A percentile compares a stretch with the other conserved stretches of the same genome.
phyloP scores from a whole-genome alignment of 306 rosid genomes.

The Dryas alaskensis region DNA sequence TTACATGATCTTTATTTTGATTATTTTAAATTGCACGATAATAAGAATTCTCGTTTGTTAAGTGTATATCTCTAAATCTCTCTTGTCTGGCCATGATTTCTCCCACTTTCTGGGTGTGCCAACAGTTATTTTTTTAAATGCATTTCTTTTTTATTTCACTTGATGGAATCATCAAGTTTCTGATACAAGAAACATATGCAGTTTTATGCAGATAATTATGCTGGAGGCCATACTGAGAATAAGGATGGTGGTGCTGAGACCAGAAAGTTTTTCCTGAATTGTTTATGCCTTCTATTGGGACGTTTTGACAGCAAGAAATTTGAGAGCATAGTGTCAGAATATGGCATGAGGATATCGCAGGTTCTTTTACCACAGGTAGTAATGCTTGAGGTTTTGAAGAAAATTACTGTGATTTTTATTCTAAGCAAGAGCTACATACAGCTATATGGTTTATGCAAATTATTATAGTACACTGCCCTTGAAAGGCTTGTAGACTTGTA shows the following conservation, averaged over 20 bases:
- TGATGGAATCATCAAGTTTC: constrained; percentile 31
- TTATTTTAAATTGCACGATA: neutral
- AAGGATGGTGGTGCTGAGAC: constrained; percentile 70
- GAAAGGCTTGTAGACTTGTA: neutral
- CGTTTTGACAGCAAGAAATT: constrained; percentile 65
- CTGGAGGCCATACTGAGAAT: constrained; percentile 49
- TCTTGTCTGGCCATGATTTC: neutral
- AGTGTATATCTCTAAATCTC: neutral
- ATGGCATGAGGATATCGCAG: constrained; percentile 62
- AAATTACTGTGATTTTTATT: constrained; percentile 20
- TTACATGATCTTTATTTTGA: neutral
- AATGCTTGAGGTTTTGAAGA: constrained; percentile 20
- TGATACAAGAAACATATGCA: constrained; percentile 39
- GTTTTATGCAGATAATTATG: constrained; percentile 63
- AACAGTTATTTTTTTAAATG: neutral
- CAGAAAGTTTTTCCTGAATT: constrained; percentile 72
- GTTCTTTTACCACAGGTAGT: constrained; percentile 75
- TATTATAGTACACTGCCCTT: neutral
- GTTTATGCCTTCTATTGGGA: constrained; percentile 84
- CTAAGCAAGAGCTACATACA: neutral
- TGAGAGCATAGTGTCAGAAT: constrained; percentile 54
- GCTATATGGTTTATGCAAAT: neutral
- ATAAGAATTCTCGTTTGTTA: neutral
- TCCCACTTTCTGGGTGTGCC: neutral
- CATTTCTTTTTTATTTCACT: constrained; percentile 9